These are phyloP conservation scores for Salvia hispanica DNA, from an alignment of 257 asterid species.

Conservation along the genomic window DNA sequence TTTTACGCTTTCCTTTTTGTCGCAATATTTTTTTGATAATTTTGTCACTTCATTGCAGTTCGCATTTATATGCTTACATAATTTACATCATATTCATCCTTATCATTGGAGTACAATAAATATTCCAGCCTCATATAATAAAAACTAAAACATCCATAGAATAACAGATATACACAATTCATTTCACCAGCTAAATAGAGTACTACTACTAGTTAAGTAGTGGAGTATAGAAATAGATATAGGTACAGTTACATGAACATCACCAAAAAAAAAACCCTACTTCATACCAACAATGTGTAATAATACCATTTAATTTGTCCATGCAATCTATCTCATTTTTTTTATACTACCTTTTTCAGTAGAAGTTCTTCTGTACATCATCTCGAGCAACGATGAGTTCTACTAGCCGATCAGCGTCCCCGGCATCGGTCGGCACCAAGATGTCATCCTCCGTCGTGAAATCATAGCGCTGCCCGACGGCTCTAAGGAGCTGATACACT, in stretches of 20 bases:
- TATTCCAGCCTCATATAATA: too few relatives aligned
- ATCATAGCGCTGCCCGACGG: conserved; percentile 59
- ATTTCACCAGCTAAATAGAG: neutral
- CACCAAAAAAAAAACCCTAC: conserved; percentile 18
- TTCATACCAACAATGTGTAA: conserved; percentile 28
- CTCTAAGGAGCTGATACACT: conserved; percentile 68
- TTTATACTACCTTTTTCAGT: neutral
- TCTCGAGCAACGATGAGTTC: conserved; percentile 70
- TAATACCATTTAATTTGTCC: conserved; percentile 7
- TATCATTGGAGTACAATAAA: too few relatives aligned
- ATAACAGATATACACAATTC: neutral
- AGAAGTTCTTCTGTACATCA: conserved; percentile 40
- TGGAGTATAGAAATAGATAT: conserved; percentile 7
- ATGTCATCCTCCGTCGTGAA: conserved; percentile 64
- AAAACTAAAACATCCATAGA: too few relatives aligned
- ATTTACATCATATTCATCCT: too few relatives aligned
- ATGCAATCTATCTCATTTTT: neutral
- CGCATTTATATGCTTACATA: too few relatives aligned
- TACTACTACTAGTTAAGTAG: too few relatives aligned
- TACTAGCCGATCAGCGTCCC: conserved; percentile 39
- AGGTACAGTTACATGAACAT: neutral
- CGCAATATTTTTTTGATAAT: too few relatives aligned
- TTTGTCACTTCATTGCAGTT: too few relatives aligned
- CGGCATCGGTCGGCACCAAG: conserved; percentile 40
- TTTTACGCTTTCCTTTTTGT: too few relatives aligned